Conservation (phyloP, 306 rosid genomes). For the Lagenaria siceraria region DNA sequence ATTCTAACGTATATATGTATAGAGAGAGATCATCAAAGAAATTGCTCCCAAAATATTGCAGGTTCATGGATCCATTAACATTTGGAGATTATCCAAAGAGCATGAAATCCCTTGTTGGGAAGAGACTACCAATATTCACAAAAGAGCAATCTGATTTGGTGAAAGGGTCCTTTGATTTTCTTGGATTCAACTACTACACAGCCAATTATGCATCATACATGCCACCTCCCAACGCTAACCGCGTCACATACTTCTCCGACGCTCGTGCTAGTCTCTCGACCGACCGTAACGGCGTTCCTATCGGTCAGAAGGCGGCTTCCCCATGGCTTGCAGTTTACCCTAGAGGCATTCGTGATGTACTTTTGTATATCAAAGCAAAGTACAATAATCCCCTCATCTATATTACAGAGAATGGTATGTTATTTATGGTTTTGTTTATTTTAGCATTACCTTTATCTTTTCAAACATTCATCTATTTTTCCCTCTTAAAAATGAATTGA, state of each 20-base stretch:
- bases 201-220: slow-evolving; percentile 6
- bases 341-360: slow-evolving; percentile 25
- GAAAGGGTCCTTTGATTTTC: slow-evolving; percentile 20
- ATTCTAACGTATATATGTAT: no score
- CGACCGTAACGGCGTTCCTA: slow-evolving; percentile 21
- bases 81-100: slow-evolving; percentile 52
- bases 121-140: slow-evolving; percentile 41
- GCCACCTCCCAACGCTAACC: slow-evolving; percentile 3
- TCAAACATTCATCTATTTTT: no score
- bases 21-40: not conserved
- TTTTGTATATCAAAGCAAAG: slow-evolving; percentile 16
- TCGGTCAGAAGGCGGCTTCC: slow-evolving; percentile 8
- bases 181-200: slow-evolving; percentile 12
- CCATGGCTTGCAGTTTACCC: not conserved
- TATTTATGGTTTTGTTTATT: no score
- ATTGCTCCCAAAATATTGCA: not conserved
- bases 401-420: not conserved
- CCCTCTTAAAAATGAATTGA: no score
- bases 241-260: slow-evolving; percentile 24
- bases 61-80: slow-evolving; percentile 52
- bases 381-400: not conserved
- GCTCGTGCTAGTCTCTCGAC: slow-evolving; percentile 19
- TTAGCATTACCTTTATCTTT: no score
- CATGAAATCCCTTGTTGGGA: slow-evolving; percentile 42
- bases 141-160: slow-evolving; percentile 28